These are phyloP conservation scores for Glarea lozoyensis DNA, from an alignment of 495 filamentous ascomycete genomes.

Conservation along the genomic window DNA sequence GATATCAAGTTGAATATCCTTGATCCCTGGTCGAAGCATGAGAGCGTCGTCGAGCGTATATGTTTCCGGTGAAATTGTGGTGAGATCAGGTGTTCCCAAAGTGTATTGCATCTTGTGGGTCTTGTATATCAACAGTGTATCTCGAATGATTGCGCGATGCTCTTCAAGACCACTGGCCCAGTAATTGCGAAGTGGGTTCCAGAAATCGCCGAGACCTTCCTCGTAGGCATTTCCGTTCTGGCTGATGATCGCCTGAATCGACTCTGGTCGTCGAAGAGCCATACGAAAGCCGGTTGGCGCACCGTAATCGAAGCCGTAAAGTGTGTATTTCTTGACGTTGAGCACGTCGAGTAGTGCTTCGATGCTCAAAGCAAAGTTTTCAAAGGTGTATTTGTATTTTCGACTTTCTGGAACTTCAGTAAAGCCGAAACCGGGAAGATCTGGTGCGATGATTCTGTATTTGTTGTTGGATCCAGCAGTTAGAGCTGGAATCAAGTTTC, in stretches of 20 bases:
- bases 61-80: slow-evolving; percentile 37
- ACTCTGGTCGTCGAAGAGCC: slow-evolving; percentile 37
- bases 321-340: slow-evolving; percentile 34
- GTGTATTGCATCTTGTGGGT: slow-evolving; percentile 48
- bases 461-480: slow-evolving; percentile 17
- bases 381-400: slow-evolving; percentile 43
- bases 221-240: slow-evolving; percentile 60
- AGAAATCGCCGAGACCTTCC: slow-evolving; percentile 50
- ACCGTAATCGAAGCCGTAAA: slow-evolving; percentile 64
- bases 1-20: slow-evolving; percentile 48
- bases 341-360: slow-evolving; percentile 34
- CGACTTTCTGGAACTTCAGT: slow-evolving; percentile 35
- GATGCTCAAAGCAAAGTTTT: slow-evolving; percentile 31
- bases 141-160: slow-evolving; percentile 29
- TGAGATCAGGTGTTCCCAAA: slow-evolving; percentile 32
- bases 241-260: slow-evolving; percentile 43
- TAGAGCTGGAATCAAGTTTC: slow-evolving; percentile 52
- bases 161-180: slow-evolving; percentile 35
- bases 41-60: slow-evolving; percentile 43
- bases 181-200: slow-evolving; percentile 37
- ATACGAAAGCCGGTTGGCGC: slow-evolving; percentile 47
- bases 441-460: slow-evolving; percentile 51
- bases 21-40: slow-evolving; percentile 40
- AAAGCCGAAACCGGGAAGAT: slow-evolving; percentile 55
- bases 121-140: slow-evolving; percentile 32